Evolutionary conservation across 805 yeast genomes (phyloP), one percentile per base, ranked within the genome.

Genomic region (Cephaloascus fragrans): DNA sequence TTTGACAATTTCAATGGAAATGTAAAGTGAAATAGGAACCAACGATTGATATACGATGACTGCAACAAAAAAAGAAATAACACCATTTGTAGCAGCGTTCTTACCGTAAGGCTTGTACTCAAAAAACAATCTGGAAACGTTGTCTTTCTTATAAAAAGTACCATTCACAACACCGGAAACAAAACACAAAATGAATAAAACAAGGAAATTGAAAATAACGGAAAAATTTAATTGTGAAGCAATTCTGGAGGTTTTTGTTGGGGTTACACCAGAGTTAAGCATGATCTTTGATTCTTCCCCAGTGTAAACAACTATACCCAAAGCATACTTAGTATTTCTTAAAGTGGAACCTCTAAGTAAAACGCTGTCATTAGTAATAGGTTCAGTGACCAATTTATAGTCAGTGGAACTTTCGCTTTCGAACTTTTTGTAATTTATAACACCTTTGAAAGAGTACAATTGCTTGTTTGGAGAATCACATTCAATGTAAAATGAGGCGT

Each of bases 1-100:
- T 53, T 83, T 83, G 55, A 84, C 80, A 49, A 84, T 81, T 62
- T 84, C 94, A 47, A 84, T 75, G 41, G 93, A 80, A 44, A 84
- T 82, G 57, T 84, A 84, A 44, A 84, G 66, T 0, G 94, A 84
- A 45, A 84, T 84, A 1, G 95, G 95, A 39, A 84, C 88, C 62
- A 84, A 67, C 0, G 89, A 77, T 58, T 81, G 89, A 54, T 82
- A 84, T 32, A 84, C 62, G 46, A 83, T 84, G 43, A 84, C 65
- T 3, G 87, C 80, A 20, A 83, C 93, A 54, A 83, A 83, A 53
- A 82, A 84, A 2, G 78, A 68, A 33, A 84, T 76, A 32, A 81
- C 56, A 51, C 90, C 94, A 56, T 80, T 83, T 2, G 65, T 70
- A 23, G 76, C 76, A 2, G 89, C 72, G 2, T 80, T 56, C 1